Evolutionary conservation across 2,329 filamentous ascomycete species (phyloP), one percentile per base, ranked within the genome.

Genomic region (Arthrinium puccinioides): DNA sequence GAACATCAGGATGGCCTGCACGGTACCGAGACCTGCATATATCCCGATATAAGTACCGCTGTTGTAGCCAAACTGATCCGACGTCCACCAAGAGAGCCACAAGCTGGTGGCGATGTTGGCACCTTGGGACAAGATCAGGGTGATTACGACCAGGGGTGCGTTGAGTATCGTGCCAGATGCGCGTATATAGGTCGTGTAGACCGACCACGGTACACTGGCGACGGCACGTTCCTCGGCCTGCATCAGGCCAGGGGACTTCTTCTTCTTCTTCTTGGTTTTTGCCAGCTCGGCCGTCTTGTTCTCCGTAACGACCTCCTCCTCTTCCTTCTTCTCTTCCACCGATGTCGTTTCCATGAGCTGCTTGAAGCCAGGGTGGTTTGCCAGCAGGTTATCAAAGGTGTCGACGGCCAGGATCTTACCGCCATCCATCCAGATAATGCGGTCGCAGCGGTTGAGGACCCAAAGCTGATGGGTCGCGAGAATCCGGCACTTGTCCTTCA

Each of bases 81-180:
- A 86, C 1, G 87, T 94, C 90, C 90, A 97, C 65, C 81, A 97
- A 1, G 88, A 92, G 2, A 97, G 74, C 90, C 90, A 97, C 38
- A 97, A 63, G 52, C 84, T 89, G 10, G 88, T 95, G 47, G 78
- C 72, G 45, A 97, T 90, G 54, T 94, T 96, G 43, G 84, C 75
- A 8, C 82, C 87, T 54, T 95, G 88, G 0, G 85, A 80, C 9
- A 88, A 53, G 6, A 86, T 57, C 9, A 94, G 70, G 4, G 87
- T 60, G 18, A 78, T 40, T 5, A 76, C 25, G 4, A 87, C 57
- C 5, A 90, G 58, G 0, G 83, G 74, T 2, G 78, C 82, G 43
- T 85, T 81, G 46, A 84, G 61, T 7, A 86, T 67, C 9, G 78
- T 77, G 5, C 86, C 86, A 0, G 85, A 86, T 6, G 87, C 84